A percentile compares a stretch with the other conserved stretches of the same genome.
Conservation (phyloP, 352 stramenopile genomes). For the Phytophthora capsici region DNA sequence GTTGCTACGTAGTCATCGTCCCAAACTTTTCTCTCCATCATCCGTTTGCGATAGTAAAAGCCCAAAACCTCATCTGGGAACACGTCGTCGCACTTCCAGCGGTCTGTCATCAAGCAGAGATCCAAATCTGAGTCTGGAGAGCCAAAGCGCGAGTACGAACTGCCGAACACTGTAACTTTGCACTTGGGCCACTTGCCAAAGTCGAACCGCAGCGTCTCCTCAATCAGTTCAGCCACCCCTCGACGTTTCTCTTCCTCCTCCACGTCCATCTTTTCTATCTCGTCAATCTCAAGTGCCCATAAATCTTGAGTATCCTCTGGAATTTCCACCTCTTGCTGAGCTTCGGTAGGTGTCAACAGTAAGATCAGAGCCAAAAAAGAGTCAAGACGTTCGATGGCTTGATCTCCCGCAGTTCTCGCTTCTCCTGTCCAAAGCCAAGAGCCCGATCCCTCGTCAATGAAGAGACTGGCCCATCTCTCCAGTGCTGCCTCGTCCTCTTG, state of each 20-base stretch:
- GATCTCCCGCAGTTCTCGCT: conserved; percentile 11
- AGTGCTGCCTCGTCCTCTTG: conserved; percentile 32
- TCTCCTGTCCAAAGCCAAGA: conserved; percentile 31
- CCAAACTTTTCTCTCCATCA: conserved; percentile 32
- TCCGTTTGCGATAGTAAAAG: conserved; percentile 42
- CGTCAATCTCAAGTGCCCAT: conserved; percentile 24
- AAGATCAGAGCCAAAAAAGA: conserved; percentile 44
- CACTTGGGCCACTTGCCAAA: conserved; percentile 39
- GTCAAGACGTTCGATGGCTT: conserved; percentile 31
- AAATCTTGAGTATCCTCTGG: background rate
- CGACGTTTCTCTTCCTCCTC: conserved; percentile 41
- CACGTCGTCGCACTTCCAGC: background rate
- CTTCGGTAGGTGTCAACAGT: background rate
- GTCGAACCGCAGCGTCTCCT: conserved; percentile 33
- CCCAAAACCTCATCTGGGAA: conserved; percentile 22
- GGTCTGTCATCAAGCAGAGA: conserved; percentile 47
- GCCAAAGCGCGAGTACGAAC: conserved; percentile 70
- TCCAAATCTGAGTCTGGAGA: conserved; percentile 69
- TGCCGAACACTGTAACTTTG: conserved; percentile 62
- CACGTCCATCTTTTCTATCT: conserved; percentile 36
- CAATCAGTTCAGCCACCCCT: conserved; percentile 33
- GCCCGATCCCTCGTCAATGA: background rate
- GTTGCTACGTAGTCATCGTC: conserved; percentile 7
- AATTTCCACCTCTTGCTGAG: conserved; percentile 2
- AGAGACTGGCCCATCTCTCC: background rate